phyloP scores from a whole-genome alignment of 2,329 filamentous ascomycete genomes.

The Pestalotiopsis sp. region DNA sequence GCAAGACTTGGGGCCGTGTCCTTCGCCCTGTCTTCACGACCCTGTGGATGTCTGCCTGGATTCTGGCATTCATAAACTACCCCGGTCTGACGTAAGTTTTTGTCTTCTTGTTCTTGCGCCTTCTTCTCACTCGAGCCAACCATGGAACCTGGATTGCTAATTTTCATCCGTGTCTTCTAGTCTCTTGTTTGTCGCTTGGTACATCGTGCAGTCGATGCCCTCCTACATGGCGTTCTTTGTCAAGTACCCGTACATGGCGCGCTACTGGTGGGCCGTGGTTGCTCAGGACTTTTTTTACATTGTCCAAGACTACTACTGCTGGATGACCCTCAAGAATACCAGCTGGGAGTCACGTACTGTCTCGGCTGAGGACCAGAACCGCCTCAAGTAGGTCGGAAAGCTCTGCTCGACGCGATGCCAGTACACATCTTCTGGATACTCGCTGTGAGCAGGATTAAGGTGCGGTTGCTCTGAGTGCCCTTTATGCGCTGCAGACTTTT shows the following conservation, averaged over 20 bases:
- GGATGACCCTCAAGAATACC: not conserved
- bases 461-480: no score
- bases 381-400: not conserved
- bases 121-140: not conserved
- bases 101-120: not conserved
- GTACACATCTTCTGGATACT: no score
- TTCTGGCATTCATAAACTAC: not conserved
- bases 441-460: no score
- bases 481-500: no score
- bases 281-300: not conserved
- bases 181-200: not conserved
- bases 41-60: not conserved
- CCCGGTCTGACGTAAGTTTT: not conserved
- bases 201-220: not conserved
- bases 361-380: not conserved
- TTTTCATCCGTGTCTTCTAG: not conserved
- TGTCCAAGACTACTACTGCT: not conserved
- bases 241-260: not conserved
- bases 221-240: not conserved
- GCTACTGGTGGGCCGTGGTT: not conserved
- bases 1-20: not conserved
- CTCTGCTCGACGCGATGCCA: not conserved
- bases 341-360: not conserved
- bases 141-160: not conserved
- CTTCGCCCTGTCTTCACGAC: not conserved